Conservation (phyloP, 2,329 filamentous ascomycete genomes). For the Aspergillus luchuensis region DNA sequence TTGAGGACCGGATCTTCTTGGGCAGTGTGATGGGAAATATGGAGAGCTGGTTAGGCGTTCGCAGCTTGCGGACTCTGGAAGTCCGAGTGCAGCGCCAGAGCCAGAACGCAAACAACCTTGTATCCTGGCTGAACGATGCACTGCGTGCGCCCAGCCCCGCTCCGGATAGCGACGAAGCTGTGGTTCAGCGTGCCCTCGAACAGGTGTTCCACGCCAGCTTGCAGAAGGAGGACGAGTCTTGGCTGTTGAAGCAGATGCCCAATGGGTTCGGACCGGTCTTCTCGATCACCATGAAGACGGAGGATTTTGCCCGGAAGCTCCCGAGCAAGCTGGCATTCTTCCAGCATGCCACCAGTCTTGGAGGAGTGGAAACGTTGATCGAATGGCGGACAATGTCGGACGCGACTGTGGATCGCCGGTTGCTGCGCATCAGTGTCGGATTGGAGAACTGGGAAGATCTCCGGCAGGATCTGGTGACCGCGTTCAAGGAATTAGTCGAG, state of each 20-base stretch:
- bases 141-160: slow-evolving; percentile 44
- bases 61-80: slow-evolving; percentile 83
- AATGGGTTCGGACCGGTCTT: slow-evolving; percentile 89
- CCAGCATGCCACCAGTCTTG: slow-evolving; percentile 91
- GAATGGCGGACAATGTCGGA: slow-evolving; percentile 96
- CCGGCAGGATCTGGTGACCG: slow-evolving; percentile 70
- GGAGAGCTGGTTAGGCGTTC: slow-evolving; percentile 88
- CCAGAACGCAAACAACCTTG: slow-evolving; percentile 67
- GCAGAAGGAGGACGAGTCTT: slow-evolving; percentile 68
- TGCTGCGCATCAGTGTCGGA: slow-evolving; percentile 82
- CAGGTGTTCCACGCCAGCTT: slow-evolving; percentile 76
- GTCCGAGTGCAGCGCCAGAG: slow-evolving; percentile 78
- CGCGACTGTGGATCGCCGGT: slow-evolving; percentile 64
- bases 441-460: slow-evolving; percentile 87
- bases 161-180: slow-evolving; percentile 44
- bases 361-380: slow-evolving; percentile 91
- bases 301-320: slow-evolving; percentile 64
- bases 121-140: slow-evolving; percentile 67
- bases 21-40: slow-evolving; percentile 85
- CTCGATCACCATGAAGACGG: slow-evolving; percentile 65
- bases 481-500: slow-evolving; percentile 58
- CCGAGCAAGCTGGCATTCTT: slow-evolving; percentile 81
- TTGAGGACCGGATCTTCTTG: slow-evolving; percentile 71
- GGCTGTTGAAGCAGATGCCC: slow-evolving; percentile 88
- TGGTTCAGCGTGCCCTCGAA: slow-evolving; percentile 58